Evolutionary conservation across 139 green algal genomes (phyloP).

Genomic region (Chlorella ohadii): DNA sequence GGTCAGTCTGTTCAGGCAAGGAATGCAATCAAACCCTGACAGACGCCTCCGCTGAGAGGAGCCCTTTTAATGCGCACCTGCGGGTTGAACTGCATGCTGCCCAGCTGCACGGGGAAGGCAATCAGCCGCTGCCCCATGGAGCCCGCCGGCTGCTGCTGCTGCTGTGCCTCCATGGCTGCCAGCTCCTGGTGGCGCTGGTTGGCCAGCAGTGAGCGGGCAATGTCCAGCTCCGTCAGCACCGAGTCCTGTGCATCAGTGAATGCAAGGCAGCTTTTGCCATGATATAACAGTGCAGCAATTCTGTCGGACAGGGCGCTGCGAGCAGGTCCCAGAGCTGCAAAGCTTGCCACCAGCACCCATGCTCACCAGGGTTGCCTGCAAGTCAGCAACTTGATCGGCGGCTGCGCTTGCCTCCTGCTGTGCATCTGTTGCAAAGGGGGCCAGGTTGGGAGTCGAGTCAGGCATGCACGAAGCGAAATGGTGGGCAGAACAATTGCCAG

Average conservation of each 20-base stretch:
- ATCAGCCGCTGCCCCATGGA: background rate
- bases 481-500: no score
- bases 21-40: no score
- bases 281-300: no score
- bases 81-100: conserved; percentile 13
- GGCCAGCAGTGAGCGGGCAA: conserved; percentile 19
- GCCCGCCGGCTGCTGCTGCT: no score
- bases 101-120: conserved; percentile 12
- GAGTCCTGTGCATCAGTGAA: background rate
- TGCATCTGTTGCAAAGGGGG: conserved; percentile 25
- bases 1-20: no score
- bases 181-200: conserved; percentile 23
- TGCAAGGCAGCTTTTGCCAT: no score
- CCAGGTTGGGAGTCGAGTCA: no score
- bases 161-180: background rate
- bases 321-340: no score
- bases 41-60: no score
- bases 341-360: no score
- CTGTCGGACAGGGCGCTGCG: no score
- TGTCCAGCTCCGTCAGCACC: conserved; percentile 33
- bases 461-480: no score
- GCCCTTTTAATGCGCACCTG: background rate
- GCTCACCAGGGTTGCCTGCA: conserved; percentile 27
- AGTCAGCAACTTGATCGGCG: conserved; percentile 17
- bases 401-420: background rate